Percentiles rank a stretch among this genome's conserved stretches.
Conservation (phyloP, 2,329 filamentous ascomycete genomes). For the Fusarium nodosum region DNA sequence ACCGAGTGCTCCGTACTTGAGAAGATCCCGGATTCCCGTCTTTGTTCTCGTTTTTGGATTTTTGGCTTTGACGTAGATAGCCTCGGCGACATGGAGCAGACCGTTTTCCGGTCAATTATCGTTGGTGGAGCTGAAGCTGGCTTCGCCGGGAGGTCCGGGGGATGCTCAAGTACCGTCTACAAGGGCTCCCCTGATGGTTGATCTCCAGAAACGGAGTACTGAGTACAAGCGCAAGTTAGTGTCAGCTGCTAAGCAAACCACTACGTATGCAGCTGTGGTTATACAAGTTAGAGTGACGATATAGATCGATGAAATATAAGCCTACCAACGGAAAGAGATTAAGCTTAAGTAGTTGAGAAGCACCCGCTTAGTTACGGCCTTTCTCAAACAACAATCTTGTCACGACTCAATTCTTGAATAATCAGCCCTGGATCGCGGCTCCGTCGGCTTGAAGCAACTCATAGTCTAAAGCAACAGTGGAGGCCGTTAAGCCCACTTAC, state of each 20-base stretch:
- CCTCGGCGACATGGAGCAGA: constrained; percentile 31
- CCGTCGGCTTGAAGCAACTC: not conserved
- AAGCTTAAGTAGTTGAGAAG: constrained; percentile 17
- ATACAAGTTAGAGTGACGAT: constrained; percentile 25
- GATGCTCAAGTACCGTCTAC: constrained; percentile 20
- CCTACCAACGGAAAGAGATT: not conserved
- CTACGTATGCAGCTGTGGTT: constrained; percentile 13
- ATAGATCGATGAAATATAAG: constrained; percentile 22
- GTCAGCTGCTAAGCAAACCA: not conserved
- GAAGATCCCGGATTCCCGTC: not conserved
- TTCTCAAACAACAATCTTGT: not conserved
- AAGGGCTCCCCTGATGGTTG: not conserved
- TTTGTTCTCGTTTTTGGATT: not conserved
- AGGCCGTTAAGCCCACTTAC: constrained; percentile 31
- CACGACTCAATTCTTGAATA: not conserved
- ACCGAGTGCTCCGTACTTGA: not conserved
- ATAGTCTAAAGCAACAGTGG: constrained; percentile 15
- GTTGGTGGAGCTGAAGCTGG: constrained; percentile 26
- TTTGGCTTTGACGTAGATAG: not conserved
- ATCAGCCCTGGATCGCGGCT: constrained; percentile 4
- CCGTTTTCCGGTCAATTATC: constrained; percentile 46
- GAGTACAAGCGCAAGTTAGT: not conserved
- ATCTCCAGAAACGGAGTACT: constrained; percentile 15
- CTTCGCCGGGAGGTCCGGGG: constrained; percentile 25
- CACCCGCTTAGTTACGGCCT: constrained; percentile 26